Evolutionary conservation across 140 eudicot genomes (phyloP).

Genomic region (Anethum foeniculum): DNA sequence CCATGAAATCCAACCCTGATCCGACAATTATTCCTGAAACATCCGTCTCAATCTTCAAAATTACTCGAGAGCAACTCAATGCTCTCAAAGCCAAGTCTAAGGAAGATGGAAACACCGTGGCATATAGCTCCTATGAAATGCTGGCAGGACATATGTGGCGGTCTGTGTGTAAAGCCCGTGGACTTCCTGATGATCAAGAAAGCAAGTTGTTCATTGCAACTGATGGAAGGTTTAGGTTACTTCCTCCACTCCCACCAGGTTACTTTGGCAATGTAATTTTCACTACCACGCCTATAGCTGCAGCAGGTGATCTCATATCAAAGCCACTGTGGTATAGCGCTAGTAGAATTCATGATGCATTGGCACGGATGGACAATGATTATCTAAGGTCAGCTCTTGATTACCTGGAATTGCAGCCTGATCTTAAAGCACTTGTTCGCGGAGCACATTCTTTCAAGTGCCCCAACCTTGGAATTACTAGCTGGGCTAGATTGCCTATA

Average conservation of each 20-base stretch:
- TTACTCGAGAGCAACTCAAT: conserved; percentile 57
- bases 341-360: conserved; percentile 52
- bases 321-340: conserved; percentile 76
- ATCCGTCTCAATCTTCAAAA: conserved; percentile 46
- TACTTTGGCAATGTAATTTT: conserved; percentile 85
- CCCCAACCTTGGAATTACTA: conserved; percentile 73
- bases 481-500: conserved; percentile 83
- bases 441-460: conserved; percentile 70
- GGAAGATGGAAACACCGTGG: conserved; percentile 57
- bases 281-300: conserved; percentile 58
- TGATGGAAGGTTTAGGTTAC: conserved; percentile 69
- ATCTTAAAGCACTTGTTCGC: conserved; percentile 69
- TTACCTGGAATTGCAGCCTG: conserved; percentile 77
- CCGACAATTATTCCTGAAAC: conserved; percentile 33
- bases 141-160: conserved; percentile 89
- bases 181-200: conserved; percentile 57
- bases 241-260: conserved; percentile 67
- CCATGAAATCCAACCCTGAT: conserved; percentile 28
- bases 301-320: conserved; percentile 53
- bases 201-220: conserved; percentile 75
- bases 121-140: conserved; percentile 75
- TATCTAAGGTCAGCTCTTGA: conserved; percentile 80
- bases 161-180: conserved; percentile 65
- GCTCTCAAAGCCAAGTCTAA: conserved; percentile 65
- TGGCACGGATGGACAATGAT: conserved; percentile 62